Base-by-base conservation (phyloP, 176 grass and related monocot species). In the Oryza punctata region DNA sequence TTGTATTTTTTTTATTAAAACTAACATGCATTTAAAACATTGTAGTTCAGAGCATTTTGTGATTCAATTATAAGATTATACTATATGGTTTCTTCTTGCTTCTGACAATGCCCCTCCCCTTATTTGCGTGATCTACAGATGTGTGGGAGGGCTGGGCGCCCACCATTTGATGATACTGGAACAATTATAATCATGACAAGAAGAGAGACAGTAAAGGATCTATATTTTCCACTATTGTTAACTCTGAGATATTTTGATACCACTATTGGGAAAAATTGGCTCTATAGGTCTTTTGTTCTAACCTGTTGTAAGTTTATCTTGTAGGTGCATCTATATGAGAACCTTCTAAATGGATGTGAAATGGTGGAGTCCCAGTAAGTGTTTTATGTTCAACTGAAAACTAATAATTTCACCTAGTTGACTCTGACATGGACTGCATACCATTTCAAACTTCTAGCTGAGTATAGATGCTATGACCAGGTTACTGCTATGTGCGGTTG, bases 321-420 rank as follows among this genome's bases (percentile, higher is more conserved):
- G 78, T 90, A 98, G 95, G 95, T 98, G 27, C 89, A 98, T 87
- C 88, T 98, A 59, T 98, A 98, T 67, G 92, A 98, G 72, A 98
- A 94, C 77, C 78, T 98, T 78, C 81, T 98, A 78, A 91, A 89
- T 86, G 95, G 96, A 81, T 91, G 92, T 90, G 96, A 98, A 89
- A 91, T 95, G 96, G 91, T 98, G 28, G 96, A 98, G 85, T 98
- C 96, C 87, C 96, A 95, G 92, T 95, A 93, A 86, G 96, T 89
- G 13, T 52, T 87, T 88, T 33, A 89, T 83, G 28, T 83, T 49
- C 67, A 78, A 54, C 47, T n/a, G 59, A 52, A 79, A 86, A 80
- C 30, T 37, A 86, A 43, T 78, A 29, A 73, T 73, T 73, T 82
- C 61, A 77, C 41, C 69, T 72, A 81, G 12, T 65, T 75, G 32